Conservation (phyloP, 345 rosid species). For the Hibiscus tridactylites region DNA sequence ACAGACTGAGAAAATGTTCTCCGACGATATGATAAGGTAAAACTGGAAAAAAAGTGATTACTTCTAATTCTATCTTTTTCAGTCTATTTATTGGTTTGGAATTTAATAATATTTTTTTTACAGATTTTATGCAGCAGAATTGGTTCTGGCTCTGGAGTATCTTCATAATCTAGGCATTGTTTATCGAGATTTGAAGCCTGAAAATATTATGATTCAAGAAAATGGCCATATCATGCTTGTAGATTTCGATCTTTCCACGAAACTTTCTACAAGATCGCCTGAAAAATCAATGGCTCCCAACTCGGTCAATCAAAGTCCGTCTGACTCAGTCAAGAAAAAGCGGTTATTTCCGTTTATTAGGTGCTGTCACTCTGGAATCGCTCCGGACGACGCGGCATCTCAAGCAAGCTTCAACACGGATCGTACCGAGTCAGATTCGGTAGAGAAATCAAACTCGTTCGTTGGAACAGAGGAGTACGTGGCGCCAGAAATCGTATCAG, state of each 20-base stretch:
- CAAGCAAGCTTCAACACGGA: conserved; percentile 1
- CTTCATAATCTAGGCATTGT: conserved; percentile 65
- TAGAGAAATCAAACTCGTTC: conserved; percentile 67
- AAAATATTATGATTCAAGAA: conserved; percentile 75
- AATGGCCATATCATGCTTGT: conserved; percentile 88
- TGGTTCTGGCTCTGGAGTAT: conserved; percentile 69
- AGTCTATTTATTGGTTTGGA: too few species aligned
- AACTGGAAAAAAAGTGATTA: too few species aligned
- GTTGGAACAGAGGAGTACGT: conserved; percentile 96
- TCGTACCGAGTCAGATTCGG: conserved; percentile 14
- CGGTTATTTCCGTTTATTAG: conserved; percentile 19
- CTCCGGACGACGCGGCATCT: conserved; percentile 21
- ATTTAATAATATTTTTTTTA: not conserved
- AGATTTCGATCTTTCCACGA: conserved; percentile 85
- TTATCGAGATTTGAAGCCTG: conserved; percentile 83
- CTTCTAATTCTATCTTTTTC: too few species aligned
- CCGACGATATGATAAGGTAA: conserved; percentile 63
- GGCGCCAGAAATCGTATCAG: conserved; percentile 71
- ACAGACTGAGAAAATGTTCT: conserved; percentile 76
- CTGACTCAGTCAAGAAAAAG: conserved; percentile 9
- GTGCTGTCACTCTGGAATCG: conserved; percentile 40
- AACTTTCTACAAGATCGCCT: conserved; percentile 38
- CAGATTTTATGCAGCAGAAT: conserved; percentile 89
- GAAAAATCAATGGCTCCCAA: conserved; percentile 16
- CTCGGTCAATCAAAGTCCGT: not conserved